Percentiles rank a stretch among this genome's conserved stretches.
Conservation (phyloP, 306 rosid genomes). For the Sechiopsis laciniata region DNA sequence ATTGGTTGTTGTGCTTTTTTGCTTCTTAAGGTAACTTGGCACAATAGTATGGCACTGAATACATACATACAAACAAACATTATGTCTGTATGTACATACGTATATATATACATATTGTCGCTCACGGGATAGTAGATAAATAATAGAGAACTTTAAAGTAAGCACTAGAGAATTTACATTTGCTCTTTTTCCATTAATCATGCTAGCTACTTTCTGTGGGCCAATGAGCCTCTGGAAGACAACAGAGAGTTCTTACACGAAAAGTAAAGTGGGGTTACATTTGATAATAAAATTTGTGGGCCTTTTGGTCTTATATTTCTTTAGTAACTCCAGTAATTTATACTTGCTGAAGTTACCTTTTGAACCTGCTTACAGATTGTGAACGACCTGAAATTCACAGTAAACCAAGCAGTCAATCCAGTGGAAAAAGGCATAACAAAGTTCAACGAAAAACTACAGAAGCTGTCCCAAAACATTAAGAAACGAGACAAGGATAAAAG, state of each 20-base stretch:
- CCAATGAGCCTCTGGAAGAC: constrained; percentile 6
- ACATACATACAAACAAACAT: neutral
- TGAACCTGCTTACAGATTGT: constrained; percentile 58
- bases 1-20: neutral
- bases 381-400: constrained; percentile 83
- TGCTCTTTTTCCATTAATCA: neutral
- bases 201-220: neutral
- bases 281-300: neutral
- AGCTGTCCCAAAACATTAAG: constrained; percentile 81
- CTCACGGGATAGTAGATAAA: neutral
- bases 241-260: neutral
- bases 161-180: neutral
- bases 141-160: neutral
- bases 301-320: neutral
- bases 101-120: too few relatives aligned
- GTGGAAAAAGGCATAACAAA: constrained; percentile 85
- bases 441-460: constrained; percentile 72
- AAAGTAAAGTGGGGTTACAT: neutral
- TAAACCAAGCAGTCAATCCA: constrained; percentile 92
- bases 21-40: constrained; percentile 5
- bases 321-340: neutral
- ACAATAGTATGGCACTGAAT: neutral
- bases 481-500: constrained; percentile 72
- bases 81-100: neutral
- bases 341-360: neutral